Conservation (phyloP, 2,329 filamentous ascomycete species). For the Ceratocystis lukuohia region DNA sequence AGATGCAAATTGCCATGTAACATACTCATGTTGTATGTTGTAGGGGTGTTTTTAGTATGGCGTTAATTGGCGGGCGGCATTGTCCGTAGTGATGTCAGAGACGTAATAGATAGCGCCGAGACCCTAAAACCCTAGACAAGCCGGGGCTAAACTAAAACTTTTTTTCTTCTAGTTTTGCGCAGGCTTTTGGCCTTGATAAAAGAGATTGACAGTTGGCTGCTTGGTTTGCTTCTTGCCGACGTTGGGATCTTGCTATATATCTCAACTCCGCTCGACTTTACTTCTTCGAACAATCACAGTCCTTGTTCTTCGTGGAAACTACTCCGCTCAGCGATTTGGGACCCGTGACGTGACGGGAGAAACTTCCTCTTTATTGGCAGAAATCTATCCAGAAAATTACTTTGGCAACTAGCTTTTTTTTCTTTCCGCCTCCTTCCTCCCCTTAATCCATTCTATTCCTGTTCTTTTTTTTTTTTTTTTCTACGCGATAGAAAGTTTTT, state of each 20-base stretch:
- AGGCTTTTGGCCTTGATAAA: not conserved
- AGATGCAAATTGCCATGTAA: not conserved
- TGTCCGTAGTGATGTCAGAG: not conserved
- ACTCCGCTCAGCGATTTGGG: not conserved
- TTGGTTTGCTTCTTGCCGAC: not conserved
- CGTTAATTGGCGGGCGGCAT: not conserved
- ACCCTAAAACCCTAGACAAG: constrained; percentile 1
- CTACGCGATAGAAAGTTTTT: not conserved
- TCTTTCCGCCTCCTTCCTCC: not conserved
- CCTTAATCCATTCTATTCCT: not conserved
- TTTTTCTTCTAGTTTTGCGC: not conserved
- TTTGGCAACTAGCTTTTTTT: not conserved
- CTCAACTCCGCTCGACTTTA: no score
- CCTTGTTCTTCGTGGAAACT: not conserved
- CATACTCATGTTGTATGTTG: not conserved
- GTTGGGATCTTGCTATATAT: no score
- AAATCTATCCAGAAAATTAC: not conserved
- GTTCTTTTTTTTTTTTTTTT: not conserved
- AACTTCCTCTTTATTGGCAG: no score
- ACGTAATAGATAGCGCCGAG: not conserved
- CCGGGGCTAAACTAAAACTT: not conserved
- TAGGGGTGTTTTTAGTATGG: not conserved
- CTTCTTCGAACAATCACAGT: not conserved
- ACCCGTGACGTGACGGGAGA: not conserved
- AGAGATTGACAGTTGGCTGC: not conserved